phyloP scores from a whole-genome alignment of 768 basidiomycete genomes.

The Pleurotus giganteus region DNA sequence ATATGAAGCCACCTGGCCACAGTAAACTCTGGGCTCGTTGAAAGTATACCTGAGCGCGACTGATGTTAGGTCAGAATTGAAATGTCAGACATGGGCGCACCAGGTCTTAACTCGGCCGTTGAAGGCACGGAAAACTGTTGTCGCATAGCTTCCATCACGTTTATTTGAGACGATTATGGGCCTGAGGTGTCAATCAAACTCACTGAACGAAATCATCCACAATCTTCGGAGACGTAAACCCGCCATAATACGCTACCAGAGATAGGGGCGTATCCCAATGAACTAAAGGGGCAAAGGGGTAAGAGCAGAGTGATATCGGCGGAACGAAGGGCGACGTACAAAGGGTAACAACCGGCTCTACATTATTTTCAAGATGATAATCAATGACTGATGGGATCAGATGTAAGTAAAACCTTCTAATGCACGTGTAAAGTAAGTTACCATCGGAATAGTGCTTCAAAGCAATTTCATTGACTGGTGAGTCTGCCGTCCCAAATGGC shows the following conservation, averaged over 20 bases:
- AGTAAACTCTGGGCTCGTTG: constrained; percentile 48
- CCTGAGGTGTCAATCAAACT: not conserved
- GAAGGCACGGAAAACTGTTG: constrained; percentile 45
- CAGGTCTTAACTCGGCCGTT: constrained; percentile 49
- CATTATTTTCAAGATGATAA: constrained; percentile 37
- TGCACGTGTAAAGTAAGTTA: too few species aligned
- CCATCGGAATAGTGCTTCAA: constrained; percentile 44
- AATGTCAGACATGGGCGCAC: constrained; percentile 17
- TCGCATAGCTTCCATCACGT: constrained; percentile 36
- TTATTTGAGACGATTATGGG: not conserved
- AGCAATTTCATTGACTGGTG: constrained; percentile 47
- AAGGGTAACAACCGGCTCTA: constrained; percentile 47
- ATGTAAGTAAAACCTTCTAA: too few species aligned
- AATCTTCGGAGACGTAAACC: constrained; percentile 42
- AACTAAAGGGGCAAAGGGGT: constrained; percentile 22
- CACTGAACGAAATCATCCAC: constrained; percentile 49
- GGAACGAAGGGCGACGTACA: constrained; percentile 30
- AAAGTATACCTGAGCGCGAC: constrained; percentile 41
- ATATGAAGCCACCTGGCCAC: constrained; percentile 32
- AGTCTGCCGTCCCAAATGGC: constrained; percentile 46
- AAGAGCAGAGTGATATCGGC: not conserved
- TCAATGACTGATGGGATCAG: constrained; percentile 35
- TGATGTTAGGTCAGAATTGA: not conserved
- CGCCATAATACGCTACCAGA: constrained; percentile 46
- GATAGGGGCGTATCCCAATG: constrained; percentile 52